Percentiles rank a stretch among this genome's conserved stretches.
phyloP scores from a whole-genome alignment of 257 asterid genomes.

The Solanum sitiens region DNA sequence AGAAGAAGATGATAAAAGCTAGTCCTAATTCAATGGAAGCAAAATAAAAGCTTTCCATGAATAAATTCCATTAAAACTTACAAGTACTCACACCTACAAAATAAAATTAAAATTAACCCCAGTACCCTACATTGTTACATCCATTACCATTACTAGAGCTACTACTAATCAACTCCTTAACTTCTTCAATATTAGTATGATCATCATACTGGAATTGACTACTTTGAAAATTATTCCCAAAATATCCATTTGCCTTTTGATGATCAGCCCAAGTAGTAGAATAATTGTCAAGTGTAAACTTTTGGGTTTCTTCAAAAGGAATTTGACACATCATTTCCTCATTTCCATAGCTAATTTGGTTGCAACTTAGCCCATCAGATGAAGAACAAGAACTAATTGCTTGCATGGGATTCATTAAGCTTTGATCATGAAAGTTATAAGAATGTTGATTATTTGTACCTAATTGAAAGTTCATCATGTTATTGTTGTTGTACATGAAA shows the following conservation, averaged over 20 bases:
- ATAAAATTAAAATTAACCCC: neutral
- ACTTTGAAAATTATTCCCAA: neutral
- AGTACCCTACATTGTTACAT: neutral
- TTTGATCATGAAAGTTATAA: neutral
- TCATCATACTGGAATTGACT: neutral
- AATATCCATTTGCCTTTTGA: neutral
- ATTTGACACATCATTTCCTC: neutral
- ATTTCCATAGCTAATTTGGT: neutral
- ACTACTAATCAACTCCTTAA: neutral
- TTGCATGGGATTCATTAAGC: slow-evolving; percentile 1
- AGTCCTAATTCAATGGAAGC: neutral
- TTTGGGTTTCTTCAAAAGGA: neutral
- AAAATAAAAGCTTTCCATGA: neutral
- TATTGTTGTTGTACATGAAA: neutral
- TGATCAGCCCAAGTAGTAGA: neutral
- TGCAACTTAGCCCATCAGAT: slow-evolving; percentile 10
- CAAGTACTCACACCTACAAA: neutral
- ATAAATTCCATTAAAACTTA: neutral
- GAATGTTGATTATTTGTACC: neutral
- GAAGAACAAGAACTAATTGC: neutral
- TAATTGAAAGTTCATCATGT: neutral
- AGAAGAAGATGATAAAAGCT: neutral
- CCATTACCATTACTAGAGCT: neutral
- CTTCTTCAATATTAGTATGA: neutral
- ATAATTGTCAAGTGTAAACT: neutral